Evolutionary conservation across 495 filamentous ascomycete genomes (phyloP).

Genomic region (Neurospora intermedia): DNA sequence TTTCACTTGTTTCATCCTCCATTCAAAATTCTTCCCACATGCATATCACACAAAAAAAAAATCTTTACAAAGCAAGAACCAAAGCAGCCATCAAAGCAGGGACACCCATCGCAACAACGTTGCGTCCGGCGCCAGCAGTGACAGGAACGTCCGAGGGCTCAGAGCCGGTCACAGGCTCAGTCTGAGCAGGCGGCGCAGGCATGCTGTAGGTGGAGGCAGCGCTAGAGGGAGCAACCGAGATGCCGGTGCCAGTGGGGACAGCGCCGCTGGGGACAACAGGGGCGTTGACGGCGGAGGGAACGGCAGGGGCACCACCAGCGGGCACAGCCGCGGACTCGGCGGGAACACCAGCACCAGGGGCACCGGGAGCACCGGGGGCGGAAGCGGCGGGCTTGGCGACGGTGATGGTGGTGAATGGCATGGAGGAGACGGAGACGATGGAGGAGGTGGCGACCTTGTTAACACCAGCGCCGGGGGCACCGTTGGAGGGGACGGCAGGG

Average conservation of each 20-base stretch:
- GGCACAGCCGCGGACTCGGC: background rate
- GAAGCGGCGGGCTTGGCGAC: slow-evolving; percentile 9
- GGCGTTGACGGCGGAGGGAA: slow-evolving; percentile 15
- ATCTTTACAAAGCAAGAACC: slow-evolving; percentile 12
- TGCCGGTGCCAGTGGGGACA: background rate
- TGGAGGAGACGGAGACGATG: slow-evolving; percentile 2
- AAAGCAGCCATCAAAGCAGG: slow-evolving; percentile 14
- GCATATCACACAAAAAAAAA: background rate
- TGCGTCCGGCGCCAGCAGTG: slow-evolving; percentile 20
- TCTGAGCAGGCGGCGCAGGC: slow-evolving; percentile 2
- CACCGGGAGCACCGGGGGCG: background rate
- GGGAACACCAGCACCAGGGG: background rate
- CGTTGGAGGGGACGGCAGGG: background rate
- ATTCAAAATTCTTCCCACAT: background rate
- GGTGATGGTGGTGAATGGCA: slow-evolving; percentile 17
- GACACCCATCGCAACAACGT: slow-evolving; percentile 14
- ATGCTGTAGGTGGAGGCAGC: slow-evolving; percentile 1
- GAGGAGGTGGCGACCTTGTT: background rate
- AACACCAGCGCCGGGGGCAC: too few relatives aligned
- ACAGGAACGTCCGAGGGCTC: slow-evolving; percentile 6
- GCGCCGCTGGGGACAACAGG: background rate
- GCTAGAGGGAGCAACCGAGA: background rate
- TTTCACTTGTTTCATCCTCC: background rate
- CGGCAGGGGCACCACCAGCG: background rate
- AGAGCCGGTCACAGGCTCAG: background rate